These are phyloP conservation scores for Aspergillus aculeatinus DNA, from an alignment of 2,329 filamentous ascomycete genomes.

Conservation along the genomic window DNA sequence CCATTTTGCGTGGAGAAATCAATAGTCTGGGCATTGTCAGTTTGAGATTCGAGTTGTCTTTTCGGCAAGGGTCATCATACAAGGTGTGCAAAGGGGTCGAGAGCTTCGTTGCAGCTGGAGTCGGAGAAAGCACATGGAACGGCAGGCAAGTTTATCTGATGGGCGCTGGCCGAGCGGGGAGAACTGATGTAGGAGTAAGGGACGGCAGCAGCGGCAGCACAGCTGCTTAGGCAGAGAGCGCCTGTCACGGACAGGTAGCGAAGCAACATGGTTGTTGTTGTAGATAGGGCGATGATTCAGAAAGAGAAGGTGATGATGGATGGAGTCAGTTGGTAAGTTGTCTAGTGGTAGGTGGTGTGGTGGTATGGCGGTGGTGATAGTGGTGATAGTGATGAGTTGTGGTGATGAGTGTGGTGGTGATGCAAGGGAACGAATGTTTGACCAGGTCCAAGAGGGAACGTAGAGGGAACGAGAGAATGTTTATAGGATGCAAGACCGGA, in stretches of 20 bases:
- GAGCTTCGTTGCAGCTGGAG: constrained; percentile 12
- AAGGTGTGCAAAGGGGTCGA: constrained; percentile 12
- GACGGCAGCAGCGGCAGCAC: constrained; percentile 6
- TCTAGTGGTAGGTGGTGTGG: not conserved
- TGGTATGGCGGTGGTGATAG: not conserved
- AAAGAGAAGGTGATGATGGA: not conserved
- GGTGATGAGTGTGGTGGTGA: not conserved
- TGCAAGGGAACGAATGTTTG: not conserved
- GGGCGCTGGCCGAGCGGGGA: constrained; percentile 2
- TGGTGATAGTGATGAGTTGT: not conserved
- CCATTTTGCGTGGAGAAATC: constrained; percentile 29
- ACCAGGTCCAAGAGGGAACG: not conserved
- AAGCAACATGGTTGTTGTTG: constrained; percentile 13
- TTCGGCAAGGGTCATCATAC: not conserved
- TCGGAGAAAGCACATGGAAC: constrained; percentile 20
- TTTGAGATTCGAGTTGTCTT: not conserved
- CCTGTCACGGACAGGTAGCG: constrained; percentile 15
- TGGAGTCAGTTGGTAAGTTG: not conserved
- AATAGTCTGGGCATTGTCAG: constrained; percentile 23
- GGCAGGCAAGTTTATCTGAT: constrained; percentile 18
- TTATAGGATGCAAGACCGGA: not conserved
- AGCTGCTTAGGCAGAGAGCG: constrained; percentile 13
- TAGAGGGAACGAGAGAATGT: constrained; percentile 2
- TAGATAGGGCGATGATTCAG: not conserved
- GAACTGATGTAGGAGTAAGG: not conserved